These are phyloP conservation scores for Aeminium ludgeri DNA, from an alignment of 495 filamentous ascomycete species.

Conservation along the genomic window DNA sequence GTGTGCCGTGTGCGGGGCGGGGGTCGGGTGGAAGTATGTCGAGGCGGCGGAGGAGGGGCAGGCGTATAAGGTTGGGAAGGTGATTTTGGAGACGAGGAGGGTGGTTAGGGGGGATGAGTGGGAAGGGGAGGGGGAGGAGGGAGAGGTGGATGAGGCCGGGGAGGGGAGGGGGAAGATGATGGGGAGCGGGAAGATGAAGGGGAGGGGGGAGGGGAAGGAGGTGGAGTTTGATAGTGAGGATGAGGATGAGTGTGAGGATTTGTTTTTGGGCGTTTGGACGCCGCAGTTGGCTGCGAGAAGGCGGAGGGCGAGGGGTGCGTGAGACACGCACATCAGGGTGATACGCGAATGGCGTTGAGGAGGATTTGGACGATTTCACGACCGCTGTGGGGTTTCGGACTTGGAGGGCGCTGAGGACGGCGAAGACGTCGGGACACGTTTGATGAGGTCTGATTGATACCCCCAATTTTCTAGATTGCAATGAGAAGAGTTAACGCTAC, in stretches of 20 bases:
- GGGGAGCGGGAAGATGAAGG: no score
- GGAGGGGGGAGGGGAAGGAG: slow-evolving; percentile 16
- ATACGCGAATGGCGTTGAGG: no score
- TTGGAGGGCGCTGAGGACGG: no score
- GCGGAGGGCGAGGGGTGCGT: slow-evolving; percentile 26
- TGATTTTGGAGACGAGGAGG: slow-evolving; percentile 76
- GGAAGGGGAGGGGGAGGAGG: slow-evolving; percentile 36
- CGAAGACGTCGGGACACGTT: no score
- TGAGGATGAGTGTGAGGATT: slow-evolving; percentile 86
- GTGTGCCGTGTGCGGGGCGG: slow-evolving; percentile 45
- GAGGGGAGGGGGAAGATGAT: slow-evolving; percentile 4
- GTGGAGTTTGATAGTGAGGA: slow-evolving; percentile 79
- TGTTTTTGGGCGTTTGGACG: slow-evolving; percentile 81
- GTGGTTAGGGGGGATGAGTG: slow-evolving; percentile 48
- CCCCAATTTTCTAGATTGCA: no score
- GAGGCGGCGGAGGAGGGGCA: slow-evolving; percentile 65
- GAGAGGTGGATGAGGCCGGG: slow-evolving; percentile 4
- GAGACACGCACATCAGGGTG: neutral
- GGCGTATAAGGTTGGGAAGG: slow-evolving; percentile 88
- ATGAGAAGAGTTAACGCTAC: no score
- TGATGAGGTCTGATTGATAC: no score
- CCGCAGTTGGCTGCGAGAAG: slow-evolving; percentile 46
- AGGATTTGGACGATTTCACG: no score
- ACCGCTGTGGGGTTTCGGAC: no score
- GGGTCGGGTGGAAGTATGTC: slow-evolving; percentile 90